Conservation (phyloP, 768 basidiomycete species). For the Boletus tylopilopsis region DNA sequence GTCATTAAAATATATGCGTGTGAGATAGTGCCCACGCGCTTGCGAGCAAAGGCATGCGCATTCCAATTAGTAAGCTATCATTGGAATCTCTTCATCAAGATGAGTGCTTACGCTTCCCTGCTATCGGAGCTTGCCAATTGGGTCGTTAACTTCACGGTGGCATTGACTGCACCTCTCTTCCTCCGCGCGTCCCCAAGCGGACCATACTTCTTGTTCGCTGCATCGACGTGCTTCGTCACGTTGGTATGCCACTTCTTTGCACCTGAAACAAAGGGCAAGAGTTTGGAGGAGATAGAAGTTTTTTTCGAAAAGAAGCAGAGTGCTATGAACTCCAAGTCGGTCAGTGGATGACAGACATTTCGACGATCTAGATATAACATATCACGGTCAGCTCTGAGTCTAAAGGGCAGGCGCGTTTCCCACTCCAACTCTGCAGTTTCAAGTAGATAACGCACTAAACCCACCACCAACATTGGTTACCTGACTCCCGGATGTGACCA, state of each 20-base stretch:
- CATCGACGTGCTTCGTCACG: constrained; percentile 34
- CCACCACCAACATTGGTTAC: neutral
- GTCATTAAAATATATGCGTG: constrained; percentile 38
- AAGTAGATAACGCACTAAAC: neutral
- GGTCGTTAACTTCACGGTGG: constrained; percentile 40
- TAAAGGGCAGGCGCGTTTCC: neutral
- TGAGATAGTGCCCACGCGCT: constrained; percentile 47
- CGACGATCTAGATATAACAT: neutral
- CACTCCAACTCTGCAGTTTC: neutral
- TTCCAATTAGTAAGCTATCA: constrained; percentile 39
- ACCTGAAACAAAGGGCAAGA: constrained; percentile 44
- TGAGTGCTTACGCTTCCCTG: constrained; percentile 2
- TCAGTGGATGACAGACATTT: too few relatives aligned
- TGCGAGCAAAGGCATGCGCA: constrained; percentile 42
- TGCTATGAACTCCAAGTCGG: neutral
- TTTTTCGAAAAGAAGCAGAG: constrained; percentile 30
- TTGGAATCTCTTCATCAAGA: neutral
- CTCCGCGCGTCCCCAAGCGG: constrained; percentile 41
- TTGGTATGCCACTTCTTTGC: constrained; percentile 37
- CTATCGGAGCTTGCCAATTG: constrained; percentile 22
- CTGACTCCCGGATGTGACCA: neutral
- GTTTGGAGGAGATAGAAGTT: constrained; percentile 40
- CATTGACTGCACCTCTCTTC: constrained; percentile 46
- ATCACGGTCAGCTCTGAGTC: neutral
- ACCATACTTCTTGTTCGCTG: constrained; percentile 45